A percentile compares a stretch with the other conserved stretches of the same genome.
phyloP scores from a whole-genome alignment of 2,329 filamentous ascomycete genomes.

The Exophiala oligosperma region DNA sequence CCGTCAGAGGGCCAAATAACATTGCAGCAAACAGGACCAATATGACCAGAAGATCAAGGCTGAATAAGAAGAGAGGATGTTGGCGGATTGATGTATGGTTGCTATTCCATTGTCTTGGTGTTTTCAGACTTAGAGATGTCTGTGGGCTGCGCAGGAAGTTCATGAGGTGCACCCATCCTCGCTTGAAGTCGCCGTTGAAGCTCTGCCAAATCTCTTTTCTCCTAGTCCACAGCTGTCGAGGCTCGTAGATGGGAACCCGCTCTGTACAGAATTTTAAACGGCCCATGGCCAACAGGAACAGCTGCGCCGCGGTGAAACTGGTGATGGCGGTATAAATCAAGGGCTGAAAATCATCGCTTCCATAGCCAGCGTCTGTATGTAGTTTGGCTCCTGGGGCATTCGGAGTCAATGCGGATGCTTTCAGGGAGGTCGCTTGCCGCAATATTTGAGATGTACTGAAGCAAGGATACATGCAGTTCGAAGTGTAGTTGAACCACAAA shows the following conservation, averaged over 20 bases:
- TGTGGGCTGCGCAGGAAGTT: not conserved
- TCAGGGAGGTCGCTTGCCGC: slow-evolving; percentile 27
- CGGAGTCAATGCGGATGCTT: slow-evolving; percentile 18
- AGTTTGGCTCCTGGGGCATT: slow-evolving; percentile 13
- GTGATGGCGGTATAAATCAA: slow-evolving; percentile 35
- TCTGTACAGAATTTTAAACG: slow-evolving; percentile 24
- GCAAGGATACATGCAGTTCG: slow-evolving; percentile 37
- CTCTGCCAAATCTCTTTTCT: slow-evolving; percentile 26
- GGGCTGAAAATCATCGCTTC: slow-evolving; percentile 28
- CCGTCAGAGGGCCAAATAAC: slow-evolving; percentile 34
- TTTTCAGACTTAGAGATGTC: not conserved
- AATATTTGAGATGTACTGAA: slow-evolving; percentile 32
- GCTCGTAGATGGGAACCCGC: slow-evolving; percentile 32
- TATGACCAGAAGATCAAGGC: slow-evolving; percentile 3
- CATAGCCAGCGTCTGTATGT: slow-evolving; percentile 20
- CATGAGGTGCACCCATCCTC: no score
- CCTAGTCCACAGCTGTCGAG: slow-evolving; percentile 30
- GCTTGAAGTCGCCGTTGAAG: slow-evolving; percentile 23
- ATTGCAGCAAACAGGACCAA: slow-evolving; percentile 29
- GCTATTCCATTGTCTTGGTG: not conserved
- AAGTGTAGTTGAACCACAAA: slow-evolving; percentile 22
- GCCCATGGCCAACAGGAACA: slow-evolving; percentile 27
- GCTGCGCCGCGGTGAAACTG: slow-evolving; percentile 31
- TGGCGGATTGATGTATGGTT: not conserved
- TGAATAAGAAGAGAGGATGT: slow-evolving; percentile 3